These are phyloP conservation scores for Kwoniella bestiolae DNA, from an alignment of 768 basidiomycete genomes.

Conservation along the genomic window DNA sequence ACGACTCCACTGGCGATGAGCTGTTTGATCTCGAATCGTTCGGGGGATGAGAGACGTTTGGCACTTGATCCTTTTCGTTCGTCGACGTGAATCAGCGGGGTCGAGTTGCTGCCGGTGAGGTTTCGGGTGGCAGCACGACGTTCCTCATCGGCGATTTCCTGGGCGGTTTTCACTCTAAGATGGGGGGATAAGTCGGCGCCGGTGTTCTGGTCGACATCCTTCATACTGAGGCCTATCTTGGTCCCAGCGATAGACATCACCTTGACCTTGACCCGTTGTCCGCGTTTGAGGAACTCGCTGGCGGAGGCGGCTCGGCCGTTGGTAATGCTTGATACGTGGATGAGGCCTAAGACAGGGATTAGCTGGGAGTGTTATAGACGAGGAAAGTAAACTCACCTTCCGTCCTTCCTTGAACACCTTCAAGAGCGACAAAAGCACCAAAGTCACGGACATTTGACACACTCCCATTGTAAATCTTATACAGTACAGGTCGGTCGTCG, in stretches of 20 bases:
- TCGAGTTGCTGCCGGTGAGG: conserved; percentile 81
- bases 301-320: conserved; percentile 80
- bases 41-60: conserved; percentile 89
- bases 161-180: conserved; percentile 89
- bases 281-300: conserved; percentile 79
- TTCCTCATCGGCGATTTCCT: conserved; percentile 83
- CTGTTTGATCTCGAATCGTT: conserved; percentile 99
- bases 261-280: conserved; percentile 89
- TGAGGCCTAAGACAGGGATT: conserved; percentile 71
- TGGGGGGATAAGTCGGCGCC: conserved; percentile 94
- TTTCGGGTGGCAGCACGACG: conserved; percentile 64
- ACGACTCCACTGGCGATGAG: conserved; percentile 93
- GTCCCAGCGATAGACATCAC: conserved; percentile 88
- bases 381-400: conserved; percentile 68
- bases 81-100: conserved; percentile 66
- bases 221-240: conserved; percentile 89
- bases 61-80: conserved; percentile 65
- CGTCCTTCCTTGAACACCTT: conserved; percentile 79
- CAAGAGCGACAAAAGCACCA: conserved; percentile 88
- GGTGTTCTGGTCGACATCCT: conserved; percentile 89
- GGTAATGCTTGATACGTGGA: conserved; percentile 93
- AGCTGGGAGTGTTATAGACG: background rate
- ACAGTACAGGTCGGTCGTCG: conserved; percentile 84
- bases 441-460: conserved; percentile 89
- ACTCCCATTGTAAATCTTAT: conserved; percentile 91